phyloP scores from a whole-genome alignment of 768 basidiomycete species.

The Hygrocybe coccinea region DNA sequence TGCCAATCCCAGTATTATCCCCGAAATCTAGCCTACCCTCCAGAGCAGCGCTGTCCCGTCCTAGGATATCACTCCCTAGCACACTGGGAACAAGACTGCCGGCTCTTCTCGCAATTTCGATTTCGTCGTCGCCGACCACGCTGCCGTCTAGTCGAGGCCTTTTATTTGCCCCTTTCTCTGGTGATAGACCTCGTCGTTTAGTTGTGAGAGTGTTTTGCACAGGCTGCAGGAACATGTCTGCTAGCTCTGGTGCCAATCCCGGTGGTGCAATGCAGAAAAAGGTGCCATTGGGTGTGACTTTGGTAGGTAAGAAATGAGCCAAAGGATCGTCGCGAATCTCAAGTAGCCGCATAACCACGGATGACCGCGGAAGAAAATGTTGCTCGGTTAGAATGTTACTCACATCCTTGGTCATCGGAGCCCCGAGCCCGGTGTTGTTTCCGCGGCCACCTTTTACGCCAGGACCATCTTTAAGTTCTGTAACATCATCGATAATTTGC shows the following conservation, averaged over 20 bases:
- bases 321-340: slow-evolving; percentile 83
- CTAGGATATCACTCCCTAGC: slow-evolving; percentile 51
- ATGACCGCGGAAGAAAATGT: slow-evolving; percentile 79
- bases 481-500: slow-evolving; percentile 86
- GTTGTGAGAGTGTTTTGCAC: slow-evolving; percentile 41
- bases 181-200: slow-evolving; percentile 59
- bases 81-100: slow-evolving; percentile 59
- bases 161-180: slow-evolving; percentile 57
- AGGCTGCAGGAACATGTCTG: slow-evolving; percentile 80
- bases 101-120: slow-evolving; percentile 70
- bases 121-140: slow-evolving; percentile 54
- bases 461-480: slow-evolving; percentile 69
- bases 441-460: slow-evolving; percentile 52
- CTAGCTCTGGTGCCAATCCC: slow-evolving; percentile 75
- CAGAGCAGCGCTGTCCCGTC: slow-evolving; percentile 50
- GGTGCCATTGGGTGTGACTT: slow-evolving; percentile 61
- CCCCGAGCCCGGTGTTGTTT: slow-evolving; percentile 47
- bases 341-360: slow-evolving; percentile 78
- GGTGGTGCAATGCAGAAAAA: slow-evolving; percentile 84
- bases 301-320: slow-evolving; percentile 80
- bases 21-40: slow-evolving; percentile 59
- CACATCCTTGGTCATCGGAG: slow-evolving; percentile 51
- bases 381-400: slow-evolving; percentile 75
- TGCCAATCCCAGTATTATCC: slow-evolving; percentile 42
- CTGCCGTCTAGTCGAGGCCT: slow-evolving; percentile 50